Conservation (phyloP, 1,284 basidiomycete species). For the Ustanciosporium gigantosporum region DNA sequence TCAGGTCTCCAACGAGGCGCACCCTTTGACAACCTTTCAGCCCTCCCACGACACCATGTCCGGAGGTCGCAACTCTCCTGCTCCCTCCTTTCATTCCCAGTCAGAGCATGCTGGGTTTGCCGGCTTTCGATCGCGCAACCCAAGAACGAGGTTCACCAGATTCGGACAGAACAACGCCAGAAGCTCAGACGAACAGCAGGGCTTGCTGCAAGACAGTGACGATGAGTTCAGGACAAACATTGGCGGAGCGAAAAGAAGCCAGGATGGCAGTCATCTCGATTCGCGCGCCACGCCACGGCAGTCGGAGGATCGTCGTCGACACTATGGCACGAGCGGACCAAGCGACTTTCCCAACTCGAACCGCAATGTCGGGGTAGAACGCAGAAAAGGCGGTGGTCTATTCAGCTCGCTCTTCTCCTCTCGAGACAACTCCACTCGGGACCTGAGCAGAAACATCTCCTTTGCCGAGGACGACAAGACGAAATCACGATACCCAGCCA, state of each 20-base stretch:
- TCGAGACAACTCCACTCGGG: constrained; percentile 9
- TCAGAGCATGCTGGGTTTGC: constrained; percentile 19
- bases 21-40: neutral
- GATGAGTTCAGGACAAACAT: constrained; percentile 2
- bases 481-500: constrained; percentile 66
- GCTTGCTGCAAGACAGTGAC: constrained; percentile 25
- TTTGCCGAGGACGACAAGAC: constrained; percentile 21
- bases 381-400: constrained; percentile 4
- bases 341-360: neutral
- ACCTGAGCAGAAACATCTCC: constrained; percentile 27
- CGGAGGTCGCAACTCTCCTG: constrained; percentile 24
- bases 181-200: constrained; percentile 38
- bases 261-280: too few relatives aligned
- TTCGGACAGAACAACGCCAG: constrained; percentile 36
- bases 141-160: constrained; percentile 25
- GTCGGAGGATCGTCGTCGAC: constrained; percentile 30
- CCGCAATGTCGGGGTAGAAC: neutral
- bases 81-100: constrained; percentile 27
- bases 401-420: constrained; percentile 22
- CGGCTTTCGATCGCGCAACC: constrained; percentile 29
- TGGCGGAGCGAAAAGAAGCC: neutral
- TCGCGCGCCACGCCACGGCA: constrained; percentile 10
- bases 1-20: neutral
- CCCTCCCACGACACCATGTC: constrained; percentile 10
- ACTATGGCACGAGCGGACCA: constrained; percentile 16